Evolutionary conservation across 768 basidiomycete species (phyloP), one percentile per base, ranked within the genome.

Genomic region (Trametopsis cervina): DNA sequence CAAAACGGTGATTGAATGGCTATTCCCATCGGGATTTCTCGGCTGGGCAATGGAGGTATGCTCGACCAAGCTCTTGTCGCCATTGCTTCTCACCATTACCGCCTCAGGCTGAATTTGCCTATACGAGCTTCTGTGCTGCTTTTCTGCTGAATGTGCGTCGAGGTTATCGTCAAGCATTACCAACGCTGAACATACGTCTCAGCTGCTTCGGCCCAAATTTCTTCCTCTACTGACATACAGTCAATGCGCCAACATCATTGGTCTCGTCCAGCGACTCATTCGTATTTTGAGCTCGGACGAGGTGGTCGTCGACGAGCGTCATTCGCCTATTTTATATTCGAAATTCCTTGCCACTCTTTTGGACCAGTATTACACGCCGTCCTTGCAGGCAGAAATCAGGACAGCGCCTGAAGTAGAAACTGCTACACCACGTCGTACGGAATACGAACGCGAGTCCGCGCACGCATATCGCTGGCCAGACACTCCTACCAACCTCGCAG

Each of bases 271-370:
- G 42, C 61, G 63, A 21, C 60, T 80, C 15, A 73, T 78, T 48
- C 47, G 65, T 20, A 69, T 77, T 11, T 61, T 81, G 40, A 66
- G 69, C 10, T 76, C 75, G 2, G 64, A 65, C n/a, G 64, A 67
- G 22, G 76, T 78, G 26, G 76, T 76, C 4, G 60, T 81, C 39
- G 78, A 81, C 54, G 75, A 70, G 5, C 68, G 70, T 53, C 78
- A 81, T 51, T 73, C 78, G 4, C 79, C 79, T 24, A 72, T 74
- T 25, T 64, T 80, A 17, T 79, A 82, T 54, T 74, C 78, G 26
- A 72, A 74, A 6, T 82, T 82, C 57, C 62, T 82, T 9, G 67
- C 71, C 7, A 69, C 70, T 2, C 60, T 80, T 4, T 66, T 81
- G 52, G 61, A 54, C 1, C 73, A 69, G 55, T 66, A 75, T 51